Evolutionary conservation across 306 rosid species (phyloP), one percentile per base, ranked within the genome.

Genomic region (apple (Malus domestica)): DNA sequence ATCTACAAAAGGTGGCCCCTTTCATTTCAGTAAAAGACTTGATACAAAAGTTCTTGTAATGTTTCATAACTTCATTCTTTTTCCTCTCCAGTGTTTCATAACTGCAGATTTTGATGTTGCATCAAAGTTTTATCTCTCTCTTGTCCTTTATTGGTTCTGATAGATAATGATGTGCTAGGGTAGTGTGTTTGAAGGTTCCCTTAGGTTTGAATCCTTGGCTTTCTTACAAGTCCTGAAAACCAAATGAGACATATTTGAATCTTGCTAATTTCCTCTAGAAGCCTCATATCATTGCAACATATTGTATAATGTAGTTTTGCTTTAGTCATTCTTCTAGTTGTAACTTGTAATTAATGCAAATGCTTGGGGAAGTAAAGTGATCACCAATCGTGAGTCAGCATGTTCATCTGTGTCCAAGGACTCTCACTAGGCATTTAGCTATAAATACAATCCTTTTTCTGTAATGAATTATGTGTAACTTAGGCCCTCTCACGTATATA

Each of bases 1-100:
- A 64, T 77, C 80, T 89, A 60, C 82, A 74, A 80, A 88, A 86
- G 96, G 87, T 33, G 38, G 38, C 8, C 38, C 2, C 38, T 33
- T 6, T 33, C 38, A 3, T 33, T 33, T 33, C 38, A 33, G 38
- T 33, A 33, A 5, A 6, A 33, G 38, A 33, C 38, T 33, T 33
- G 4, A 33, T 33, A 33, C 38, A 33, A 33, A 33, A 5, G 38
- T 33, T 33, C 38, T 33, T 33, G 38, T 33, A 33, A 33, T 33
- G 38, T 33, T 5, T 33, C 38, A 33, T 33, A 5, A 33, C 38
- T 33, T 33, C 35, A 5, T 33, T 33, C 35, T 33, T 33, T 33
- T 5, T 33, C 35, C 35, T 33, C 6, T 33, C 7, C 5, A 33
- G 6, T 6, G 2, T 33, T 33, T 33, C 38, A 33, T 33, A 33